Base-by-base conservation (phyloP, 2,329 filamentous ascomycete genomes). In the Hypoxylon sp. region DNA sequence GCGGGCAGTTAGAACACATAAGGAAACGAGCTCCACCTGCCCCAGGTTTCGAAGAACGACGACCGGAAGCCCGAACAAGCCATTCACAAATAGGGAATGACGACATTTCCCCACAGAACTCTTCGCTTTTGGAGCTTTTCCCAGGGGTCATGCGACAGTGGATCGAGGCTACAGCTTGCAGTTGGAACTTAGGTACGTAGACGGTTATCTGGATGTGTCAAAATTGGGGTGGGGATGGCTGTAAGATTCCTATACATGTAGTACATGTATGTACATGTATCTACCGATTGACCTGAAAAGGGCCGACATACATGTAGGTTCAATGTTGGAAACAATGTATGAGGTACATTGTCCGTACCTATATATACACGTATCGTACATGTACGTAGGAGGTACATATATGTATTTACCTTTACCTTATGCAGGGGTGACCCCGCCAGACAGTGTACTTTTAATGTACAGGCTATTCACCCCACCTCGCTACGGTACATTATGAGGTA, bases 81-180 rank as follows among this genome's bases (percentile, higher is more conserved):
- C 55, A 60, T 56, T 42, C 47, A 31, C 48, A 35, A 65, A 58
- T 33, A 48, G 63, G 42, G 2, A 59, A 61, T 71, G 67, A 71
- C 70, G 70, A 70, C 64, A 68, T 17, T 58, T 61, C 70, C n/a
- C 68, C 65, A 67, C 53, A 63, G 66, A 52, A 65, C 22, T 17
- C 24, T 46, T 46, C 17, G 46, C 44, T 44, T 48, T 63, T 61
- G 13, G 39, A 55, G 48, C 39, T 39, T 52, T 44, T 44, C 5
- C 22, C 37, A 50, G 42, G 54, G 56, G 56, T 61, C 50, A 56
- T 55, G 51, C 42, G 63, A 50, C 54, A 39, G 55, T 11, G 44
- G 22, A 48, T 46, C 35, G 37, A 58, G 47, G 52, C 57, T 52
- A 42, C 24, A 8, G 13, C 48, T 39, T 55, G 24, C 26, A 54